These are phyloP conservation scores for Chaetomium olivaceum DNA, from an alignment of 2,329 filamentous ascomycete genomes.

Conservation along the genomic window DNA sequence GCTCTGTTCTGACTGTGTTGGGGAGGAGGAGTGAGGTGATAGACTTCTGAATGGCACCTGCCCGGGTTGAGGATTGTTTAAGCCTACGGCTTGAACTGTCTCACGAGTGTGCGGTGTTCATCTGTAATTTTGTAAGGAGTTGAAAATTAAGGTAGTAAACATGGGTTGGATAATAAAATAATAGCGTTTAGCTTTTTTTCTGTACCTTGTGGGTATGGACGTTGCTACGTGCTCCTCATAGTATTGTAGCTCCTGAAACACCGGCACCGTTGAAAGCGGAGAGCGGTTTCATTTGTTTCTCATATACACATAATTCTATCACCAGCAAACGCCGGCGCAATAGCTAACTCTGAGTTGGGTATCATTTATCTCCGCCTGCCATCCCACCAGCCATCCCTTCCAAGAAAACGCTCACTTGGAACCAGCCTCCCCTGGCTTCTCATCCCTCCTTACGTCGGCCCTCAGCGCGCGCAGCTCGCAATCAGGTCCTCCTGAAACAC, in stretches of 20 bases:
- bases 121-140: background rate
- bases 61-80: background rate
- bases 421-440: background rate
- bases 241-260: background rate
- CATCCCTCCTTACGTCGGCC: conserved; percentile 17
- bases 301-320: background rate
- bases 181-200: background rate
- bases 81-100: background rate
- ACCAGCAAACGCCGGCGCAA: background rate
- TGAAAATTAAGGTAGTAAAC: background rate
- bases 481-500: conserved; percentile 29
- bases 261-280: background rate
- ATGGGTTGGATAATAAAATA: background rate
- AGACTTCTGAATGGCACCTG: background rate
- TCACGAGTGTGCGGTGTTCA: background rate
- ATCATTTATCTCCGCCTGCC: conserved; percentile 22
- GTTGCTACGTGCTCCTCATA: no score
- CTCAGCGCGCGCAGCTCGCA: conserved; percentile 27
- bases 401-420: conserved; percentile 6
- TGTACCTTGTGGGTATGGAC: no score
- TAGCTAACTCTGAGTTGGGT: conserved; percentile 27
- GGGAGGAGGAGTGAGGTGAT: background rate
- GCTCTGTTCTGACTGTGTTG: background rate
- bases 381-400: background rate
- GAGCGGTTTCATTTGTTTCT: background rate